These are phyloP conservation scores for Daldinia sp. DNA, from an alignment of 2,329 filamentous ascomycete species.

Conservation along the genomic window DNA sequence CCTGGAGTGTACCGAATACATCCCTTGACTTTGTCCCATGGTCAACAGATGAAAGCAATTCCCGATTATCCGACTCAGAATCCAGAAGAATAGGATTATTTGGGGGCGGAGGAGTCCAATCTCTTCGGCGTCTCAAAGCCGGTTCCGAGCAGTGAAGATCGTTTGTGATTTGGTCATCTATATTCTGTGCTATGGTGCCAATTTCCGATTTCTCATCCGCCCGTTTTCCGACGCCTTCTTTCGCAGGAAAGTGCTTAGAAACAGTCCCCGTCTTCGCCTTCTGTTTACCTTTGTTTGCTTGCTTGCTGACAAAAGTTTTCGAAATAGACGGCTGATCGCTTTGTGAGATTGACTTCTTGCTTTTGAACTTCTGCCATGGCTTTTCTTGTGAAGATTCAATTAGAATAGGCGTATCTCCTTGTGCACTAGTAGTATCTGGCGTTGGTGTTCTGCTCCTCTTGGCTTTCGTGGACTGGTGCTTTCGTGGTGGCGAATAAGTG, in stretches of 20 bases:
- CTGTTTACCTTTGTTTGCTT: constrained; percentile 42
- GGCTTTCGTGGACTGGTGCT: constrained; percentile 31
- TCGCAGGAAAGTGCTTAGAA: constrained; percentile 47
- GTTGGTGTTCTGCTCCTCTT: constrained; percentile 32
- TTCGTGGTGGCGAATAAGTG: constrained; percentile 44
- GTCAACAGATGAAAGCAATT: constrained; percentile 49
- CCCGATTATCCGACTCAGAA: constrained; percentile 51
- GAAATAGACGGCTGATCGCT: constrained; percentile 22
- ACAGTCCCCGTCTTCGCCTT: constrained; percentile 49
- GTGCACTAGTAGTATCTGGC: constrained; percentile 30
- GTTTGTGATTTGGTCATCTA: constrained; percentile 1
- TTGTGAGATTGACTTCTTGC: constrained; percentile 27
- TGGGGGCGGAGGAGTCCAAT: constrained; percentile 76
- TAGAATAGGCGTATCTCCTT: constrained; percentile 27
- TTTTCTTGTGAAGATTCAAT: constrained; percentile 49
- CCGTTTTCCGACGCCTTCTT: constrained; percentile 27
- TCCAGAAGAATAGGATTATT: constrained; percentile 51
- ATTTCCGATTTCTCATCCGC: constrained; percentile 17
- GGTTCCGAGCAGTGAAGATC: constrained; percentile 50
- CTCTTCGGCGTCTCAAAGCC: constrained; percentile 67
- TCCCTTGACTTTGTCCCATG: constrained; percentile 42
- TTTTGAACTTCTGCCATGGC: constrained; percentile 55
- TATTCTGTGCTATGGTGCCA: background rate
- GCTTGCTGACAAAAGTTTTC: constrained; percentile 37
- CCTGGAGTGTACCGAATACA: constrained; percentile 60